phyloP scores from a whole-genome alignment of 495 filamentous ascomycete species.

The Talaromyces borbonicus region DNA sequence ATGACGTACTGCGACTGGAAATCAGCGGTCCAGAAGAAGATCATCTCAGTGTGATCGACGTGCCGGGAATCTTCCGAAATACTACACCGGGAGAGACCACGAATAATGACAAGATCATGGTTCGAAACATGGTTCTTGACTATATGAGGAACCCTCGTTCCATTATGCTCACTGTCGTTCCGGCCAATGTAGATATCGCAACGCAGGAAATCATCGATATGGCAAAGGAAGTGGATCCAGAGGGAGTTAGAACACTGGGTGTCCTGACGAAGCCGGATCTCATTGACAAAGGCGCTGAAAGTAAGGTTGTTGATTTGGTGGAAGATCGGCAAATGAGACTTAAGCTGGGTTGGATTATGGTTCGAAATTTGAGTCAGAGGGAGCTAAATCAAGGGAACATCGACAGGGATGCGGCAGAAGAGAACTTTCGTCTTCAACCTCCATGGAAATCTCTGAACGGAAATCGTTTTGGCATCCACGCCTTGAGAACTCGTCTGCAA shows the following conservation, averaged over 20 bases:
- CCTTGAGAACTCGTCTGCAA: conserved; percentile 35
- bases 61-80: conserved; percentile 50
- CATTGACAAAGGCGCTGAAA: conserved; percentile 11
- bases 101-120: conserved; percentile 36
- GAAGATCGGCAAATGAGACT: neutral
- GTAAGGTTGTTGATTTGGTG: neutral
- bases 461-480: conserved; percentile 39
- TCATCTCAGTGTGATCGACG: conserved; percentile 55
- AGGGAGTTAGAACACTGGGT: conserved; percentile 39
- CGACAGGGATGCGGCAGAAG: conserved; percentile 18
- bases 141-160: conserved; percentile 50
- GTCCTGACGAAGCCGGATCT: conserved; percentile 43
- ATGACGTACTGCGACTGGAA: conserved; percentile 54
- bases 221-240: conserved; percentile 28
- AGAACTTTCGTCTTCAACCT: conserved; percentile 9
- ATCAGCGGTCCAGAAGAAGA: conserved; percentile 49
- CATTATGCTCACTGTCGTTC: conserved; percentile 56
- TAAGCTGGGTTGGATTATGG: neutral
- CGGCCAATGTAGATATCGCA: conserved; percentile 38
- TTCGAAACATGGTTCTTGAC: conserved; percentile 38
- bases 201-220: conserved; percentile 40
- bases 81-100: conserved; percentile 20
- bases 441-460: conserved; percentile 36
- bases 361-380: conserved; percentile 9
- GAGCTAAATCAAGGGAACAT: conserved; percentile 10